phyloP scores from a whole-genome alignment of 192 early-diverging fungal species.

The Coemansia furcata region DNA sequence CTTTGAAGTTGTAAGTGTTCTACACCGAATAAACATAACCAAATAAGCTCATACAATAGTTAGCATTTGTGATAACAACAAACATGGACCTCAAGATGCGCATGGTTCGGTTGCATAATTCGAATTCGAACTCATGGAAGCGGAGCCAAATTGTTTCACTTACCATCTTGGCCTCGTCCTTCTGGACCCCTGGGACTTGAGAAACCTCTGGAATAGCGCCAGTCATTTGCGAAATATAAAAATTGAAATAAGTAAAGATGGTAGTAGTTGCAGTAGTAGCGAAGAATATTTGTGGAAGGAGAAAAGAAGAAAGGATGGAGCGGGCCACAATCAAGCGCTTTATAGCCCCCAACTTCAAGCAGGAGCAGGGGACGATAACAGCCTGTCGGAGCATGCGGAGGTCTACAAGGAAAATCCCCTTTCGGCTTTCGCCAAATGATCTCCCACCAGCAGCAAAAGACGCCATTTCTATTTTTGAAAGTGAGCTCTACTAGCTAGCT shows the following conservation, averaged over 20 bases:
- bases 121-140: background rate
- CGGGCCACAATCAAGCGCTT: background rate
- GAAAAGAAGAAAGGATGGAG: background rate
- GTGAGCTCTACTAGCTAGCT: background rate
- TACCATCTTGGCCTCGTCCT: background rate
- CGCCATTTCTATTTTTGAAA: background rate
- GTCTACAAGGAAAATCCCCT: background rate
- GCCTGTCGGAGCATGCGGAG: background rate
- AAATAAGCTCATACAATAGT: background rate
- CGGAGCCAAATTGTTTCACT: background rate
- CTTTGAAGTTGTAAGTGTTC: slow-evolving; percentile 10
- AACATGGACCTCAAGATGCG: background rate
- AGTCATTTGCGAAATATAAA: background rate
- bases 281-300: background rate
- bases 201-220: background rate
- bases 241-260: background rate
- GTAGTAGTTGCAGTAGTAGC: background rate
- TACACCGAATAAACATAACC: background rate
- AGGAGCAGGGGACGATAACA: background rate
- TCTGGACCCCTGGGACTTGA: background rate
- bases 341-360: background rate
- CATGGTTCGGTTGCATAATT: background rate
- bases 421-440: background rate
- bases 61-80: background rate
- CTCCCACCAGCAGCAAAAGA: background rate